A percentile compares a stretch with the other conserved stretches of the same genome.
These are phyloP conservation scores for Penicillium sp. DNA, from an alignment of 2,329 filamentous ascomycete genomes.

Conservation along the genomic window DNA sequence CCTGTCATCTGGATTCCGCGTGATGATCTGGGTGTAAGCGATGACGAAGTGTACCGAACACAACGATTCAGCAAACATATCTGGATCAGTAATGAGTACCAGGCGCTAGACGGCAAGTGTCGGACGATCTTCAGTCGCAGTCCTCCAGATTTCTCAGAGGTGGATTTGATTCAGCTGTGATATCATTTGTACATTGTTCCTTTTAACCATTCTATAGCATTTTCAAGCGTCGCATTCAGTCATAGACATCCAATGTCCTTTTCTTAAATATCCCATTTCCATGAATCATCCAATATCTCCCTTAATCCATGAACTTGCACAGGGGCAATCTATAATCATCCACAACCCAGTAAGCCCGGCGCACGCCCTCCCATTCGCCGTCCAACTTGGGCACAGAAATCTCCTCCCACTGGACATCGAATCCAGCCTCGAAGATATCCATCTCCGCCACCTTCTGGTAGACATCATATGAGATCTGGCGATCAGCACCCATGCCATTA, in stretches of 20 bases:
- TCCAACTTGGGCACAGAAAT: conserved; percentile 71
- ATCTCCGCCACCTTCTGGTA: conserved; percentile 90
- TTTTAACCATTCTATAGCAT: conserved; percentile 20
- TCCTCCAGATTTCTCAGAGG: conserved; percentile 84
- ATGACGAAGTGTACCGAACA: conserved; percentile 83
- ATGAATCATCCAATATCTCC: not conserved
- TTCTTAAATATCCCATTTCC: not conserved
- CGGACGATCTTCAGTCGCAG: conserved; percentile 80
- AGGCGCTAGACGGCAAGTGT: conserved; percentile 77
- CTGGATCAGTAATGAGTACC: conserved; percentile 93
- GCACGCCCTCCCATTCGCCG: conserved; percentile 83
- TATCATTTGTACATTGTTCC: conserved; percentile 12
- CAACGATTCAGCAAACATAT: conserved; percentile 71
- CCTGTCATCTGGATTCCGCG: conserved; percentile 92
- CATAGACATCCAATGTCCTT: conserved; percentile 14
- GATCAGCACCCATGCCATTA: conserved; percentile 81
- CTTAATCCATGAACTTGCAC: conserved; percentile 39
- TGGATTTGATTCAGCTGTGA: conserved; percentile 78
- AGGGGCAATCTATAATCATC: conserved; percentile 52
- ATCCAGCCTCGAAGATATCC: conserved; percentile 81
- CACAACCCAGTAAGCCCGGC: conserved; percentile 85
- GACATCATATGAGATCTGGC: conserved; percentile 92
- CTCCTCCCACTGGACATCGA: conserved; percentile 84
- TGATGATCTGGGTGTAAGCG: conserved; percentile 84
- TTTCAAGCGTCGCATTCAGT: conserved; percentile 23